Evolutionary conservation across 805 yeast genomes (phyloP).

Genomic region (Ogataea paraovalis): DNA sequence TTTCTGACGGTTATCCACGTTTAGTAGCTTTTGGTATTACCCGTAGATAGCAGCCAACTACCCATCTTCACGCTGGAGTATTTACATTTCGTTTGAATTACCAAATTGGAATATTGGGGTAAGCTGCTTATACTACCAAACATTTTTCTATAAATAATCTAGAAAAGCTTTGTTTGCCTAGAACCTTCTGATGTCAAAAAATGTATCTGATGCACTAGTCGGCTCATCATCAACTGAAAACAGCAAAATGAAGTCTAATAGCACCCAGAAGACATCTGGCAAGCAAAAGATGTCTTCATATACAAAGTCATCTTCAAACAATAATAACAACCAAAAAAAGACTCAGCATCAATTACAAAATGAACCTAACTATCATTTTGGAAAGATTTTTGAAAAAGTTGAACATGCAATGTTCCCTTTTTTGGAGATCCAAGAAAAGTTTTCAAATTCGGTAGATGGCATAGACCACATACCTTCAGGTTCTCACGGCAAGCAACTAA

Average conservation of each 20-base stretch:
- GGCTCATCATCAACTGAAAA: neutral
- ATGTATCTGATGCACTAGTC: neutral
- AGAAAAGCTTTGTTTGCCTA: no score
- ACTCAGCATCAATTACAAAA: slow-evolving; percentile 9
- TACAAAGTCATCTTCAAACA: neutral
- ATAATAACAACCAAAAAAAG: slow-evolving; percentile 8
- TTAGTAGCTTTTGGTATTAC: no score
- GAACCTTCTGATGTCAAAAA: no score
- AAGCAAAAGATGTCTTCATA: neutral
- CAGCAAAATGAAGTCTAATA: neutral
- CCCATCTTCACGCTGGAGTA: no score
- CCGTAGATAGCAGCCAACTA: no score
- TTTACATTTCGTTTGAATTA: neutral
- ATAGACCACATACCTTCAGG: slow-evolving; percentile 11
- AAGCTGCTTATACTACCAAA: neutral
- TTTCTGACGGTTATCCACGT: no score
- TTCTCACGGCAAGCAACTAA: slow-evolving; percentile 1
- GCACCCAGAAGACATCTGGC: neutral
- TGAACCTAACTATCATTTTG: slow-evolving; percentile 10
- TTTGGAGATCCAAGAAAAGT: slow-evolving; percentile 3
- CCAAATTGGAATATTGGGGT: no score
- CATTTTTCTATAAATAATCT: neutral
- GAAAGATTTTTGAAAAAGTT: slow-evolving; percentile 1
- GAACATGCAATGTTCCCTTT: slow-evolving; percentile 17
- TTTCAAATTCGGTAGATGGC: slow-evolving; percentile 13